Evolutionary conservation across 768 basidiomycete species (phyloP), one percentile per base, ranked within the genome.

Genomic region (Amyloporia xantha): DNA sequence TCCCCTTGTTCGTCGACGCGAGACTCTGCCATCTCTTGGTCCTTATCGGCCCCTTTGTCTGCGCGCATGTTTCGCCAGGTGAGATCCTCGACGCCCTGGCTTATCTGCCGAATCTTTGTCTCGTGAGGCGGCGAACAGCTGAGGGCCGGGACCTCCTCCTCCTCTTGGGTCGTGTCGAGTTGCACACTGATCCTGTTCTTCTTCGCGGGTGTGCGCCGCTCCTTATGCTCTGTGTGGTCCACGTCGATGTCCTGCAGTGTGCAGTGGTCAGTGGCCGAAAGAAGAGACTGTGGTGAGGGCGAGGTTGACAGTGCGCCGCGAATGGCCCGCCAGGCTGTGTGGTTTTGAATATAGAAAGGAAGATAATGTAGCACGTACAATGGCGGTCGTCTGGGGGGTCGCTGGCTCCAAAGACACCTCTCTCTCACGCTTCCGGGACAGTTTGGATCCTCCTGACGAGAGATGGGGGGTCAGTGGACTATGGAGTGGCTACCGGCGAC

Each of bases 91-190:
- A 88, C 85, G 23, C 84, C 82, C 59, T 81, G 81, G 53, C 84
- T 86, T 57, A 87, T 86, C 68, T 87, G 86, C 44, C 83, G 76
- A 50, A 77, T 76, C 70, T 85, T 88, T 68, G 84, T 78, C 65
- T 88, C 85, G 55, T 81, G 78, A 2, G 81, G 83, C 3, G 88
- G 86, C n/a, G 88, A 88, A 47, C 71, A 73, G 45, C 73, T 72
- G 41, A 54, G 20, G 10, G 37, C 44, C 3, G 54, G 59, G 11
- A 55, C 62, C 63, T 87, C 84, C 52, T 85, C 82, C 48, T 67
- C 67, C 25, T 67, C 60, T 26, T 62, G 50, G 0, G 84, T 81
- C 44, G 79, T 63, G 56, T 77, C 82, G 44, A 88, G 69, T 11
- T 73, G 70, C 5, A 36, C 59, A 30, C 46, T 64, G 23, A 76